phyloP scores from a whole-genome alignment of 2,329 filamentous ascomycete species.

The Exophiala oligosperma region DNA sequence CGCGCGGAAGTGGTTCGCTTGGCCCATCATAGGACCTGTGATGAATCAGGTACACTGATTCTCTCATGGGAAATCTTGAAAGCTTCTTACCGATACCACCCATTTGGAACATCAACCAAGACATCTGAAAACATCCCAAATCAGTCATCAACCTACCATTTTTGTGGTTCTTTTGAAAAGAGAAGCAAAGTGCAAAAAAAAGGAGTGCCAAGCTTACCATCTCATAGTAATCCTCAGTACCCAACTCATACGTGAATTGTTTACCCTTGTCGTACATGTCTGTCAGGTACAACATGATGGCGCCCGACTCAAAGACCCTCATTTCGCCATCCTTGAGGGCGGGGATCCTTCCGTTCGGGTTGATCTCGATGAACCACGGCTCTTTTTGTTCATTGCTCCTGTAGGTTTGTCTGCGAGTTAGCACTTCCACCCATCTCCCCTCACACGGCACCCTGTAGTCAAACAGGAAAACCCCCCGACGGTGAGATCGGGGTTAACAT shows the following conservation, averaged over 20 bases:
- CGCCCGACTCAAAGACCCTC: constrained; percentile 47
- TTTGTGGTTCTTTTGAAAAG: no score
- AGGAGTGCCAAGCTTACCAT: constrained; percentile 29
- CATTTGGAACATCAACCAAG: constrained; percentile 50
- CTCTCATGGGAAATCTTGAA: neutral
- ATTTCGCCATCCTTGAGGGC: constrained; percentile 43
- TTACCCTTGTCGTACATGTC: constrained; percentile 46
- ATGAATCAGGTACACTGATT: neutral
- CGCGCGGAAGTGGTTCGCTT: constrained; percentile 50
- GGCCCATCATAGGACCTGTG: constrained; percentile 32
- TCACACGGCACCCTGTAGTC: neutral
- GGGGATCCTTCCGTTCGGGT: constrained; percentile 52
- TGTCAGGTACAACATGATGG: constrained; percentile 48
- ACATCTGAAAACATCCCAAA: constrained; percentile 4
- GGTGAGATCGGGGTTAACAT: neutral
- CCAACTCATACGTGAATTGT: constrained; percentile 45
- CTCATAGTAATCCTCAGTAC: constrained; percentile 45
- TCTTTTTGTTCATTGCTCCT: constrained; percentile 46
- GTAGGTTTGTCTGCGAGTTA: neutral
- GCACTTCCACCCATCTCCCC: neutral
- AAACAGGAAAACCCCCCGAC: neutral
- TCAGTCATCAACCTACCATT: neutral
- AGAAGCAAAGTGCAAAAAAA: neutral
- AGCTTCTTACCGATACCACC: constrained; percentile 42
- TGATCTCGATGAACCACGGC: constrained; percentile 48